phyloP scores from a whole-genome alignment of 352 stramenopile species.

The Phytophthora sojae region DNA sequence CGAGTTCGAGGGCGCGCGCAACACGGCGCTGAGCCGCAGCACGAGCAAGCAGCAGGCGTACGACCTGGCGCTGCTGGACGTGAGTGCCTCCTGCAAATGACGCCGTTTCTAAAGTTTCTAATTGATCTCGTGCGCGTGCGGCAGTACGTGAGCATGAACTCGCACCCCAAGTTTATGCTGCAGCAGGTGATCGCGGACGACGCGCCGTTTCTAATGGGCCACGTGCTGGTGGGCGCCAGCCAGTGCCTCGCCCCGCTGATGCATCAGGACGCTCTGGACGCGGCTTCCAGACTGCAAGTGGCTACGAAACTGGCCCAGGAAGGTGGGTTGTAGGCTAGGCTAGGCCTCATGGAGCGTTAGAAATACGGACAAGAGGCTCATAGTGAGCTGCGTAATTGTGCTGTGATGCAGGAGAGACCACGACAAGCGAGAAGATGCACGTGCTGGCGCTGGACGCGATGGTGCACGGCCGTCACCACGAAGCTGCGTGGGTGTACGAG shows the following conservation, averaged over 20 bases:
- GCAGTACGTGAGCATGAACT: conserved; percentile 85
- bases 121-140: background rate
- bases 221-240: conserved; percentile 82
- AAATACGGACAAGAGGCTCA: conserved; percentile 18
- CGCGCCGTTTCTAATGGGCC: conserved; percentile 80
- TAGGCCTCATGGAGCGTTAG: background rate
- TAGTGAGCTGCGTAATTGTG: background rate
- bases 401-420: conserved; percentile 29
- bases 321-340: conserved; percentile 25
- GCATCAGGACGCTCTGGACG: conserved; percentile 74
- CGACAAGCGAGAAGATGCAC: conserved; percentile 72
- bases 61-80: conserved; percentile 72
- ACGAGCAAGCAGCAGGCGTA: conserved; percentile 80
- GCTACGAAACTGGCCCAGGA: conserved; percentile 47
- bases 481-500: conserved; percentile 81
- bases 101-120: conserved; percentile 31
- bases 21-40: conserved; percentile 59
- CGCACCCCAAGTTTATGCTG: conserved; percentile 78
- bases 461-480: conserved; percentile 69
- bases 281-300: conserved; percentile 36
- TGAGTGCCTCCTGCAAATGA: conserved; percentile 18
- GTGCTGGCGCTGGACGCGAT: conserved; percentile 75
- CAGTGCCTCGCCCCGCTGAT: conserved; percentile 71
- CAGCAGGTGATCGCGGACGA: conserved; percentile 72
- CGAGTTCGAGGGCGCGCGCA: conserved; percentile 76